Evolutionary conservation across 495 filamentous ascomycete species (phyloP).

Genomic region (Penicillium canariense): DNA sequence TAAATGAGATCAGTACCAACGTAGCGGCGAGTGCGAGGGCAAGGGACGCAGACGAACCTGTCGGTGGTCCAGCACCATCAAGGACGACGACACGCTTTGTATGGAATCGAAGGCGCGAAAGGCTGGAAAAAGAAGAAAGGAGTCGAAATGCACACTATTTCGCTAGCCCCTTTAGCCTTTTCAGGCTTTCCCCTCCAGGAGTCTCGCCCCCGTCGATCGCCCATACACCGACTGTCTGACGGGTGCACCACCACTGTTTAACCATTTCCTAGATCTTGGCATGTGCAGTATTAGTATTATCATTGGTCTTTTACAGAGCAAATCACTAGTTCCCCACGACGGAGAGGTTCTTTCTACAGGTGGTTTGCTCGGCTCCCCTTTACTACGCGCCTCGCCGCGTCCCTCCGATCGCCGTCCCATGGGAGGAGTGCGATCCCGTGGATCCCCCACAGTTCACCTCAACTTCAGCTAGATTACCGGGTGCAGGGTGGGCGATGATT

Average conservation of each 20-base stretch:
- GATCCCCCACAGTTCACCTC: too few species aligned
- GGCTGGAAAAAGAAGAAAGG: slow-evolving; percentile 12
- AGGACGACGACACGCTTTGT: slow-evolving; percentile 4
- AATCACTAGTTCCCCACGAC: too few species aligned
- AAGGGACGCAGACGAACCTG: neutral
- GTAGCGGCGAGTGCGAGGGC: neutral
- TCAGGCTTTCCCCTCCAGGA: slow-evolving; percentile 22
- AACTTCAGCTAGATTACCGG: neutral
- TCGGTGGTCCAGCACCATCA: slow-evolving; percentile 26
- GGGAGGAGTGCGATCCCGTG: neutral
- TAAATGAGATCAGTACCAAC: neutral
- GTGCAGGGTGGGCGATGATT: neutral
- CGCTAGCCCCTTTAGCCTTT: slow-evolving; percentile 24
- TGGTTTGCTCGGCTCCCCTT: neutral
- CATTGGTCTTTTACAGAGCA: neutral
- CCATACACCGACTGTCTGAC: slow-evolving; percentile 33
- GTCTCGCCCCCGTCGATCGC: slow-evolving; percentile 28
- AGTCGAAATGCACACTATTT: slow-evolving; percentile 14
- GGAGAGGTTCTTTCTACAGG: neutral
- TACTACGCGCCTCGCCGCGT: slow-evolving; percentile 1
- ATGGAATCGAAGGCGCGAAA: neutral
- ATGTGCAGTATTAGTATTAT: neutral
- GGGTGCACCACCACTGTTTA: neutral
- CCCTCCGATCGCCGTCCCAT: slow-evolving; percentile 5
- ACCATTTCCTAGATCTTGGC: neutral